Conservation (phyloP, 495 filamentous ascomycete species). For the Annulohypoxylon moriforme region DNA sequence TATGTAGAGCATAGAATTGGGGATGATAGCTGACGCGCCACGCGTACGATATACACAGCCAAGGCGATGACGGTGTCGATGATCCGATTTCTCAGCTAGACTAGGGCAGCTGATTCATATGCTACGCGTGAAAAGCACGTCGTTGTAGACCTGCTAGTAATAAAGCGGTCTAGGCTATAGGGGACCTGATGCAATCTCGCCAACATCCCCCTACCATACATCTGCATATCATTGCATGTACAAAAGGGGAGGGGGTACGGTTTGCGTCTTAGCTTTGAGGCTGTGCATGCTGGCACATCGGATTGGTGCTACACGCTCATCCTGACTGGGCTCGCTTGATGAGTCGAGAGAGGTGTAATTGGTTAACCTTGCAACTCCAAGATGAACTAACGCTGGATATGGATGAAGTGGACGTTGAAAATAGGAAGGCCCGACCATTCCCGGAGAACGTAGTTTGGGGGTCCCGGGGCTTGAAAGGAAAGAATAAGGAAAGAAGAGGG, state of each 20-base stretch:
- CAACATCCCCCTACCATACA: constrained; percentile 16
- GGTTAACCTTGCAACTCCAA: background rate
- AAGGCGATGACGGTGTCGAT: constrained; percentile 22
- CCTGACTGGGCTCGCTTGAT: constrained; percentile 10
- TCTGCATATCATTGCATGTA: constrained; percentile 22
- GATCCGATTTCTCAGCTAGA: constrained; percentile 22
- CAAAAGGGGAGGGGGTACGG: constrained; percentile 11
- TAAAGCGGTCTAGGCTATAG: constrained; percentile 14
- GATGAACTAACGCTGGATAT: constrained; percentile 1
- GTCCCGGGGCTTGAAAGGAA: background rate
- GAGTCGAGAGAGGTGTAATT: constrained; percentile 7
- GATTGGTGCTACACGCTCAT: constrained; percentile 21
- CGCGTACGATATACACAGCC: constrained; percentile 32
- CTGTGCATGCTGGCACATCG: constrained; percentile 43
- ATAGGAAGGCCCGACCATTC: constrained; percentile 17
- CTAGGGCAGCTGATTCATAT: constrained; percentile 18
- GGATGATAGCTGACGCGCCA: constrained; percentile 25
- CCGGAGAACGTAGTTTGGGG: background rate
- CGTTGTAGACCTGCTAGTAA: constrained; percentile 3
- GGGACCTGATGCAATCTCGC: constrained; percentile 9
- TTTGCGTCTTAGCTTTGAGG: constrained; percentile 42
- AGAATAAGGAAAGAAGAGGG: background rate
- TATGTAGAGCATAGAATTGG: background rate
- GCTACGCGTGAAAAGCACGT: background rate
- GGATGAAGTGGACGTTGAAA: background rate